Evolutionary conservation across 2,329 filamentous ascomycete genomes (phyloP), one percentile per base, ranked within the genome.

Genomic region (Sclerotinia nivalis): DNA sequence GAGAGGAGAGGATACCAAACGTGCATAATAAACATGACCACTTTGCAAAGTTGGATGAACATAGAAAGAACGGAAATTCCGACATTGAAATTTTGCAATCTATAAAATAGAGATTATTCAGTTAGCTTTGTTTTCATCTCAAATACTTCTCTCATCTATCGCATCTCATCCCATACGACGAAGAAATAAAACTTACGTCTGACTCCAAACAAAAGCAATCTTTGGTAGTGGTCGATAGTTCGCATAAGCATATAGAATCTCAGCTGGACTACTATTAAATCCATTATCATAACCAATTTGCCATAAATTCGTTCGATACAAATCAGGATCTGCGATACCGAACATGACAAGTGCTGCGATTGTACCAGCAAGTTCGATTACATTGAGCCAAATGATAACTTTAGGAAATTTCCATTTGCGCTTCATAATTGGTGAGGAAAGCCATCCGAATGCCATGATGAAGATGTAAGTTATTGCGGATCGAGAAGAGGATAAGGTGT

Each of bases 1-100:
- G 87, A 88, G 69, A 93, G 71, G 71, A 92, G 78, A 8, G 92
- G 92, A 74, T 84, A 88, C 84, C 88, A 93, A 76, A 89, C 81
- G 78, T 90, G 88, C 84, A 93, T 88, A 76, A 92, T 87, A 80
- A 87, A 89, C 76, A 87, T 84, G 72, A 91, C 87, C 73, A 87
- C 84, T 82, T 93, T 93, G 79, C 85, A 83, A 58, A 94, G 85
- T 72, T 93, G 85, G 78, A 93, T 84, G 82, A 95, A 95, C 79
- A 92, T 89, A 70, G 88, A 89, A 68, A 93, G 83, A 73, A 95
- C 86, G 50, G 91, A 90, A 74, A 93, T 90, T 77, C 90, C 89
- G 74, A 93, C 87, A 77, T 94, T 93, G 81, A 87, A 93, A 74
- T 90, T 84, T 61, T 91, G 93, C 72, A 93, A 83, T 69, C 91